Percentiles rank a stretch among this genome's conserved stretches.
These are phyloP conservation scores for Platanthera zijinensis DNA, from an alignment of 106 monocot genomes.

Conservation along the genomic window DNA sequence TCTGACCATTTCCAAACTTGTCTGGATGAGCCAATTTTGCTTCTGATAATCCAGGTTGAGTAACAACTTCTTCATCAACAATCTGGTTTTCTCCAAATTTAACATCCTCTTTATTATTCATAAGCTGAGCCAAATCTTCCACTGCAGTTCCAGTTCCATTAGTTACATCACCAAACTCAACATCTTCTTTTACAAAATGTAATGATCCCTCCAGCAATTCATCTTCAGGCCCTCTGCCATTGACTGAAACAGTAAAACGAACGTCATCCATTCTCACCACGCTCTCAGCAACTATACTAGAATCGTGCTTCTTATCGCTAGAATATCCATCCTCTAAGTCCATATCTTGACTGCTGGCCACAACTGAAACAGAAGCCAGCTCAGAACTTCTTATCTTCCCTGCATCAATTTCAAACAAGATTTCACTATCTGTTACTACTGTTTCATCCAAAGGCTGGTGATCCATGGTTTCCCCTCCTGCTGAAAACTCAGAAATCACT, in stretches of 20 bases:
- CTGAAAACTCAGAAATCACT: neutral
- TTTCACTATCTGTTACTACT: neutral
- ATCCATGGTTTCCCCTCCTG: neutral
- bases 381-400: neutral
- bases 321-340: neutral
- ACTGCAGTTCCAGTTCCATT: neutral
- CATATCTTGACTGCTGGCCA: slow-evolving; percentile 1
- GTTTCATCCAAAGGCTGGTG: neutral
- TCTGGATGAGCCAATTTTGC: neutral
- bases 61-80: neutral
- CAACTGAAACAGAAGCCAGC: neutral
- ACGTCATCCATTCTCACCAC: neutral
- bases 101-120: neutral
- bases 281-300: neutral
- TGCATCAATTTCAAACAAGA: neutral
- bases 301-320: neutral
- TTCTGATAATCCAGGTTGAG: neutral
- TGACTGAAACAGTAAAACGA: neutral
- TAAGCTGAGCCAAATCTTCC: neutral
- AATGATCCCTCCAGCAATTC: neutral
- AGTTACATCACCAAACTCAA: neutral
- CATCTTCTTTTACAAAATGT: neutral
- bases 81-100: neutral
- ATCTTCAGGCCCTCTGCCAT: neutral
- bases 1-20: neutral